These are phyloP conservation scores for Tolypocladium sp. DNA, from an alignment of 2,329 filamentous ascomycete species.

Conservation along the genomic window DNA sequence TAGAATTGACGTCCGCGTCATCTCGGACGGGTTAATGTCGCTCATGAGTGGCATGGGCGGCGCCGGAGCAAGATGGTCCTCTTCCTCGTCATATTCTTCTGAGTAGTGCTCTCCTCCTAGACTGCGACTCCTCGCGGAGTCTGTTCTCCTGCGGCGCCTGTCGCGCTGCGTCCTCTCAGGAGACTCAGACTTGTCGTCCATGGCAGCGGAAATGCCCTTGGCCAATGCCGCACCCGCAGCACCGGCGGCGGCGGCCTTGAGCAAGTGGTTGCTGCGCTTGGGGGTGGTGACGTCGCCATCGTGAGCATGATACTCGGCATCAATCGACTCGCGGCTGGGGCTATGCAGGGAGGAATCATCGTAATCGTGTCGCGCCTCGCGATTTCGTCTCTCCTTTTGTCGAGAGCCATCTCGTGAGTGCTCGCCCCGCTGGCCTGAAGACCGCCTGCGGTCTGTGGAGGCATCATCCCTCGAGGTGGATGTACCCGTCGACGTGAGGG, in stretches of 20 bases:
- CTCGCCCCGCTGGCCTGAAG: constrained; percentile 45
- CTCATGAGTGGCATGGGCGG: constrained; percentile 86
- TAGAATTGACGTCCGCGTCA: constrained; percentile 80
- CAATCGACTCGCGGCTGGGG: constrained; percentile 36
- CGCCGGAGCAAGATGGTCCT: constrained; percentile 39
- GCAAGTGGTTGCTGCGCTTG: constrained; percentile 31
- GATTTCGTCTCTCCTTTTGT: constrained; percentile 35
- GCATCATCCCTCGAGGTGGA: constrained; percentile 45
- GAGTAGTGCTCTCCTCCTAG: constrained; percentile 34
- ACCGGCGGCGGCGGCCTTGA: constrained; percentile 36
- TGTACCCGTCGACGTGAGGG: constrained; percentile 47
- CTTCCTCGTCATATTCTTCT: constrained; percentile 45
- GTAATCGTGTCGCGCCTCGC: constrained; percentile 47
- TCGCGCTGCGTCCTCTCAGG: constrained; percentile 42
- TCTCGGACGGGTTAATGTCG: constrained; percentile 74
- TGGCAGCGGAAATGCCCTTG: constrained; percentile 22
- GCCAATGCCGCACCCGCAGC: constrained; percentile 28
- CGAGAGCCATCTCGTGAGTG: constrained; percentile 43
- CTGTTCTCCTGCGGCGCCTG: constrained; percentile 42
- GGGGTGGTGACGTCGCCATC: constrained; percentile 36
- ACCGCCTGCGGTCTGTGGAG: constrained; percentile 52
- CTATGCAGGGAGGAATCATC: constrained; percentile 40
- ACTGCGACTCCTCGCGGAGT: constrained; percentile 34
- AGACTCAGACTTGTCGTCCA: constrained; percentile 30
- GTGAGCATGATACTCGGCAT: constrained; percentile 21